Evolutionary conservation across 345 rosid genomes (phyloP).

Genomic region (Limnanthes douglasii): DNA sequence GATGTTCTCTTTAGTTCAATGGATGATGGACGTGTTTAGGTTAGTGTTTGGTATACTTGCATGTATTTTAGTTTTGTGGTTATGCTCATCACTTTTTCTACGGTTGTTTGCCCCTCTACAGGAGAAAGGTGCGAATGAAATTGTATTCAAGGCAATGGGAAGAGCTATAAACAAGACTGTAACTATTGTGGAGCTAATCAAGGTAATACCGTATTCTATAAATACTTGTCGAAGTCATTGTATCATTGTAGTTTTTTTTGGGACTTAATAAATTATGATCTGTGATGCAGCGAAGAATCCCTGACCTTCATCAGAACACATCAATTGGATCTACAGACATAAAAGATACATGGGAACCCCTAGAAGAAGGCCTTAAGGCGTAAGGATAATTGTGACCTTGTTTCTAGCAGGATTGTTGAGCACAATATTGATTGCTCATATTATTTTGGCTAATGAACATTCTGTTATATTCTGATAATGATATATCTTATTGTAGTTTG

Average conservation of each 20-base stretch:
- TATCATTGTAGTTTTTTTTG: neutral
- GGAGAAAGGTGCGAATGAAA: conserved; percentile 70
- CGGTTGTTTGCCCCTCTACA: conserved; percentile 3
- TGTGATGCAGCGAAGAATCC: conserved; percentile 68
- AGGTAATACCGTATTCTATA: conserved; percentile 24
- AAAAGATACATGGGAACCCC: conserved; percentile 88
- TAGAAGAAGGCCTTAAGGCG: conserved; percentile 96
- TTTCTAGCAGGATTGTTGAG: neutral
- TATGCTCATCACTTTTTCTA: neutral
- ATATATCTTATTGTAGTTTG: conserved; percentile 37
- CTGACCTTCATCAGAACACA: conserved; percentile 83
- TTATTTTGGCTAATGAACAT: neutral
- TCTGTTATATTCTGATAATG: neutral
- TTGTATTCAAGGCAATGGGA: conserved; percentile 96
- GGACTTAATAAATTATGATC: conserved; percentile 8
- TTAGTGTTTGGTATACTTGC: no score
- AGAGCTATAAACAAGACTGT: conserved; percentile 96
- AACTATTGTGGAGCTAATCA: conserved; percentile 78
- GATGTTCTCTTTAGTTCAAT: no score
- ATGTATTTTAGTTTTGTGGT: no score
- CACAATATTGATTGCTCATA: no score
- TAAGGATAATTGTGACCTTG: conserved; percentile 17
- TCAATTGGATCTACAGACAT: conserved; percentile 87
- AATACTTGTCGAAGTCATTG: no score
- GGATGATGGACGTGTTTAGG: no score